phyloP scores from a whole-genome alignment of 768 basidiomycete species.

The Phlegmacium glaucopus region DNA sequence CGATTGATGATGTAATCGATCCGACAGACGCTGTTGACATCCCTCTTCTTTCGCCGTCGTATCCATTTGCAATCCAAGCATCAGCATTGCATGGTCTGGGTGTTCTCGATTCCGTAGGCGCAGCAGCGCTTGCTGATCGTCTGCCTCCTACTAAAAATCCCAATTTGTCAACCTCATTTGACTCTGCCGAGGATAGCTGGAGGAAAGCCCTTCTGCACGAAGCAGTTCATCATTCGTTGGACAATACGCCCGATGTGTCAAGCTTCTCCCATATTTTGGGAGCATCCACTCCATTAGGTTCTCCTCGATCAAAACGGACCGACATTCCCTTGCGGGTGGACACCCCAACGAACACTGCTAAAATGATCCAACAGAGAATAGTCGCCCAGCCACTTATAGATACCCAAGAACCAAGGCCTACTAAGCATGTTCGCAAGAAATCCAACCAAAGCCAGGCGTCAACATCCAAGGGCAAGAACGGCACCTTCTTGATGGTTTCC shows the following conservation, averaged over 20 bases:
- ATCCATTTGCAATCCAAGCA: constrained; percentile 73
- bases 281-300: constrained; percentile 37
- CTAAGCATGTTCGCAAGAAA: constrained; percentile 23
- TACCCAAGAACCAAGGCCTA: constrained; percentile 22
- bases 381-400: constrained; percentile 44
- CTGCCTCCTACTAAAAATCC: constrained; percentile 66
- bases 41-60: constrained; percentile 63
- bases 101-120: constrained; percentile 72
- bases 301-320: constrained; percentile 21
- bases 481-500: constrained; percentile 22
- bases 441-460: constrained; percentile 26
- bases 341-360: constrained; percentile 20
- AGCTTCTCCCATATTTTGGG: constrained; percentile 42
- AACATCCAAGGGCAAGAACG: constrained; percentile 20
- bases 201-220: constrained; percentile 71
- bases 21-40: constrained; percentile 83
- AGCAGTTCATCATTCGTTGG: constrained; percentile 76
- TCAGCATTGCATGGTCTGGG: constrained; percentile 71
- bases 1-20: constrained; percentile 65
- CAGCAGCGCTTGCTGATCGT: constrained; percentile 70
- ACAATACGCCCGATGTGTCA: constrained; percentile 45
- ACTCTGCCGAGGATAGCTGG: constrained; percentile 64
- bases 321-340: constrained; percentile 12
- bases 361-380: constrained; percentile 26
- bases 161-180: constrained; percentile 47